Conservation (phyloP, 1,284 basidiomycete species). For the Filobasidium uniguttulatum region DNA sequence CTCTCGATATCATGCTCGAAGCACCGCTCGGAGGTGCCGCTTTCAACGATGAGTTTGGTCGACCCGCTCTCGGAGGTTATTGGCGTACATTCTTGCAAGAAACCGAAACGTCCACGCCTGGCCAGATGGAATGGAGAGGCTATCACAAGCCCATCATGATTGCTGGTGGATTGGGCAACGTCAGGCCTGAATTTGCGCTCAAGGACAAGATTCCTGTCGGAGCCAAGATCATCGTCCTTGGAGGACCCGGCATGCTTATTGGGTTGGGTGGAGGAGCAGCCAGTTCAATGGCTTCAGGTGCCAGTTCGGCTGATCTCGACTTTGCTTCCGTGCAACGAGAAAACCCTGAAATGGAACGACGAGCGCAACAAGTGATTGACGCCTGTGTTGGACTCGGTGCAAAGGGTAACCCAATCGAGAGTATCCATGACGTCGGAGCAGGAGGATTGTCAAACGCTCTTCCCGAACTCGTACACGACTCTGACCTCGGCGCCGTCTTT, state of each 20-base stretch:
- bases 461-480: constrained; percentile 93
- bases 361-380: constrained; percentile 96
- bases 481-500: constrained; percentile 75
- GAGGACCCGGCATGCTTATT: constrained; percentile 92
- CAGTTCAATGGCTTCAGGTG: constrained; percentile 77
- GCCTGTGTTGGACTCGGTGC: constrained; percentile 58
- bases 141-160: constrained; percentile 99
- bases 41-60: constrained; percentile 98
- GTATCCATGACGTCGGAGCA: constrained; percentile 96
- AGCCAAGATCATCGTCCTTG: constrained; percentile 83
- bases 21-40: constrained; percentile 87
- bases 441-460: constrained; percentile 94
- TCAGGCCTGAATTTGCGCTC: constrained; percentile 62
- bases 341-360: constrained; percentile 95
- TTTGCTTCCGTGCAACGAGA: constrained; percentile 96
- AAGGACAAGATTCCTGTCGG: constrained; percentile 63
- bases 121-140: constrained; percentile 50
- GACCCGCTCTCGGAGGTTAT: constrained; percentile 63
- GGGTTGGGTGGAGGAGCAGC: constrained; percentile 94
- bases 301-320: constrained; percentile 80
- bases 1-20: constrained; percentile 94
- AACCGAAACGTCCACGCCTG: constrained; percentile 44
- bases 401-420: constrained; percentile 74
- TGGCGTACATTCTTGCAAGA: constrained; percentile 79
- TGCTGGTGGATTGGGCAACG: constrained; percentile 89